Base-by-base conservation (phyloP, 805 yeast species). In the Nakazawaea wyomingensis region DNA sequence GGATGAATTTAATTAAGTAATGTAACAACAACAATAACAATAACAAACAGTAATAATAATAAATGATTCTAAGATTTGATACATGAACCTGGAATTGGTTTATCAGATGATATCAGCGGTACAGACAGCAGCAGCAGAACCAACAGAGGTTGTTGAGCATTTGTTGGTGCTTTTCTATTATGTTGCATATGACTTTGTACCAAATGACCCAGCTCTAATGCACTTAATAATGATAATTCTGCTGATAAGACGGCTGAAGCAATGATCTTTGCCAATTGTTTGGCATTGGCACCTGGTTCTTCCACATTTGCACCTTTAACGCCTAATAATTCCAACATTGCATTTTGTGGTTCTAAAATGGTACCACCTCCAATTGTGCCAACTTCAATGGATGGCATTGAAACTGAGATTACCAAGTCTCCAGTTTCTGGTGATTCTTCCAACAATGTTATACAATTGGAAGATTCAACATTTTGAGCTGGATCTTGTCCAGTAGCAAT, bases 351-450 rank as follows among this genome's bases (percentile, higher is more conserved):
- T 59, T 86, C 98, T 56, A 93, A 76, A 50, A 93, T 86, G 3
- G 99, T 93, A 60, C 99, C 99, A 50, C 99, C 99, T 45, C 99
- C 99, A 64, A 93, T 89, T 2, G 99, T 93, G 51, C 99, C 99
- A 35, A 93, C 99, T 68, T 93, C 99, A 54, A 93, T 88, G 22
- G 95, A 87, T 24, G 99, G 99, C 99, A 93, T 93, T 4, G 98
- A 87, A n/a, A 93, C 99, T 1, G 96, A 86, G 31, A 93, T 84
- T 53, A 79, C 83, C 58, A 93, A 74, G 57, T 87, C 86, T 11
- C 96, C 99, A 32, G n/a, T n/a, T n/a, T 74, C 71, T 10, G 65
- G 70, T 34, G 62, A 56, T 60, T 85, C 88, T 56, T 82, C 81
- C 95, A 93, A 90, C 52, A 93, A 72, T 1, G 99, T 93, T 47